Percentiles rank a stretch among this genome's conserved stretches.
phyloP scores from a whole-genome alignment of 2,329 filamentous ascomycete species.

The Fusarium sulawesiense region DNA sequence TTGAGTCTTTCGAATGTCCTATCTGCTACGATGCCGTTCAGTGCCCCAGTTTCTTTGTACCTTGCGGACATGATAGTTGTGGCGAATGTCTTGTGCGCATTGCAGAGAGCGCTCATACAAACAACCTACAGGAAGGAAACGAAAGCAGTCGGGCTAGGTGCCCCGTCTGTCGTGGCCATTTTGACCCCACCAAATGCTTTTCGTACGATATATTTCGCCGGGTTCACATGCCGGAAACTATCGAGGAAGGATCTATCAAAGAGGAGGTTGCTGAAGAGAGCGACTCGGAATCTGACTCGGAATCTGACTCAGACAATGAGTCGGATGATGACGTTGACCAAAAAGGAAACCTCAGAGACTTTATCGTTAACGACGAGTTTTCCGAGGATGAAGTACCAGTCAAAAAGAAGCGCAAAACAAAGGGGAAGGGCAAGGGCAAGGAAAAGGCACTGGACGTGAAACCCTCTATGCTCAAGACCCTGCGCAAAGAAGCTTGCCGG shows the following conservation, averaged over 20 bases:
- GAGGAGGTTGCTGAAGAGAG: conserved; percentile 51
- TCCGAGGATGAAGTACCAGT: conserved; percentile 45
- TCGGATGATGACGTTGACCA: conserved; percentile 51
- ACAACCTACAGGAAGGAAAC: conserved; percentile 68
- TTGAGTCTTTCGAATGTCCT: conserved; percentile 78
- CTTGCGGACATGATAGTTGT: conserved; percentile 86
- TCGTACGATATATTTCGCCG: conserved; percentile 79
- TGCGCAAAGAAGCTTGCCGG: conserved; percentile 74
- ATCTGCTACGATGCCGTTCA: conserved; percentile 82
- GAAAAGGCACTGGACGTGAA: conserved; percentile 58
- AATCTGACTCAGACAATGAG: conserved; percentile 46
- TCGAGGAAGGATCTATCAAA: conserved; percentile 54
- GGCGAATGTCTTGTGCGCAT: conserved; percentile 79
- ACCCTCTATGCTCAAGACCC: conserved; percentile 67
- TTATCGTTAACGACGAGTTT: conserved; percentile 61
- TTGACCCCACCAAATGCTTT: conserved; percentile 77
- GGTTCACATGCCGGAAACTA: conserved; percentile 71
- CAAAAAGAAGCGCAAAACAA: conserved; percentile 41
- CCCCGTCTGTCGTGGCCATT: conserved; percentile 76
- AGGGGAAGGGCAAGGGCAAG: conserved; percentile 52
- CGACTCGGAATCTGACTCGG: conserved; percentile 44
- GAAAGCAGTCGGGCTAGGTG: conserved; percentile 72
- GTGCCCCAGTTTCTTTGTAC: conserved; percentile 82
- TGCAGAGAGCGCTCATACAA: conserved; percentile 67
- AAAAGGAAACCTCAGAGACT: conserved; percentile 61